Evolutionary conservation across 2,329 filamentous ascomycete species (phyloP).

Genomic region (Botrytis byssoidea): DNA sequence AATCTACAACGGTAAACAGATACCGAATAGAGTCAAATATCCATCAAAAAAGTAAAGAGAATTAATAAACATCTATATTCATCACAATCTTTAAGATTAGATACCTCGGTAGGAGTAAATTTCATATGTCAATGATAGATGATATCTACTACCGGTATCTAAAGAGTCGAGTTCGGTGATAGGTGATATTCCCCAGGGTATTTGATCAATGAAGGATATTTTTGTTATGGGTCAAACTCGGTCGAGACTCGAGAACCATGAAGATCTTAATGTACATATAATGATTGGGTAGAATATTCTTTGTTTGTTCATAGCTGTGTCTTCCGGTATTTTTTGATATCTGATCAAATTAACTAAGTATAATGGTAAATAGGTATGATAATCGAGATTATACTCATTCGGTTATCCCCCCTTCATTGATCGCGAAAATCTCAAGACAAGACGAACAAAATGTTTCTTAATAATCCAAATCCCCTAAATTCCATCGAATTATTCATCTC

Average conservation of each 20-base stretch:
- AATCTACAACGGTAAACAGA: not conserved
- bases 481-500: not conserved
- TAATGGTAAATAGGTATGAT: not conserved
- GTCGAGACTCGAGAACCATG: not conserved
- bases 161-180: not conserved
- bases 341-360: not conserved
- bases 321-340: constrained; percentile 4
- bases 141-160: not conserved
- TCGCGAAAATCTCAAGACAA: not conserved
- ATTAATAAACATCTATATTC: not conserved
- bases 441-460: not conserved
- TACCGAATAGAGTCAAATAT: not conserved
- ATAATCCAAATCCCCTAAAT: too few relatives aligned
- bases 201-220: not conserved
- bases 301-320: not conserved
- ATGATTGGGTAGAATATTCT: not conserved
- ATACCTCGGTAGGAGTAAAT: not conserved
- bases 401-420: not conserved
- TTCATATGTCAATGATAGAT: not conserved
- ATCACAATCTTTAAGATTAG: not conserved
- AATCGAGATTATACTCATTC: not conserved
- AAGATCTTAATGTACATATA: not conserved
- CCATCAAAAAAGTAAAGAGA: not conserved
- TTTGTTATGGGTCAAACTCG: not conserved
- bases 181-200: not conserved